These are phyloP conservation scores for Beauveria pseudobassiana DNA, from an alignment of 2,329 filamentous ascomycete genomes.

Conservation along the genomic window DNA sequence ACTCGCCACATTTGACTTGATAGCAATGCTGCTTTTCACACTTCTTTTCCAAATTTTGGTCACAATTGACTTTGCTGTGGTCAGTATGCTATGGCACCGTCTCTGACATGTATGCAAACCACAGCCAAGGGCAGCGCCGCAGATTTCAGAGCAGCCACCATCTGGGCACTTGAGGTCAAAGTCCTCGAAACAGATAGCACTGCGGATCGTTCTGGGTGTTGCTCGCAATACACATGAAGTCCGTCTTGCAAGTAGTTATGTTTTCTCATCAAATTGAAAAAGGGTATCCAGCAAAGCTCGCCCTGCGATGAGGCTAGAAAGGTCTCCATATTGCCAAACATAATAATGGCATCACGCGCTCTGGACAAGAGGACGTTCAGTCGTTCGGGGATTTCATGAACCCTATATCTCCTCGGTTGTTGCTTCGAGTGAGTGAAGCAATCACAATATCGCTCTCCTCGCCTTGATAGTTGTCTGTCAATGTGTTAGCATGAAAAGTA, in stretches of 20 bases:
- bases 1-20: constrained; percentile 37
- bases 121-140: constrained; percentile 46
- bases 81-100: constrained; percentile 55
- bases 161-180: constrained; percentile 59
- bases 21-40: constrained; percentile 47
- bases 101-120: constrained; percentile 50
- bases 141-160: constrained; percentile 58
- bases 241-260: constrained; percentile 50
- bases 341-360: constrained; percentile 56
- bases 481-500: not conserved
- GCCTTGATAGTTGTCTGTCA: constrained; percentile 67
- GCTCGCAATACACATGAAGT: constrained; percentile 51
- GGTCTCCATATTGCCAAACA: constrained; percentile 63
- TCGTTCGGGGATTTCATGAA: constrained; percentile 45
- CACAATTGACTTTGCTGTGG: constrained; percentile 42
- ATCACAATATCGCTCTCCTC: constrained; percentile 71
- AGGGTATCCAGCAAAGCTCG: constrained; percentile 42
- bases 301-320: constrained; percentile 47
- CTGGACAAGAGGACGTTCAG: constrained; percentile 64
- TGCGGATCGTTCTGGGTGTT: constrained; percentile 43
- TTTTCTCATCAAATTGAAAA: constrained; percentile 48
- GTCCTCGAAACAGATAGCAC: constrained; percentile 43
- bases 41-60: constrained; percentile 27
- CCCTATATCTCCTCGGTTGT: constrained; percentile 55
- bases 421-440: constrained; percentile 60